phyloP scores from a whole-genome alignment of 805 yeast genomes.

The Ogataea methylovora region DNA sequence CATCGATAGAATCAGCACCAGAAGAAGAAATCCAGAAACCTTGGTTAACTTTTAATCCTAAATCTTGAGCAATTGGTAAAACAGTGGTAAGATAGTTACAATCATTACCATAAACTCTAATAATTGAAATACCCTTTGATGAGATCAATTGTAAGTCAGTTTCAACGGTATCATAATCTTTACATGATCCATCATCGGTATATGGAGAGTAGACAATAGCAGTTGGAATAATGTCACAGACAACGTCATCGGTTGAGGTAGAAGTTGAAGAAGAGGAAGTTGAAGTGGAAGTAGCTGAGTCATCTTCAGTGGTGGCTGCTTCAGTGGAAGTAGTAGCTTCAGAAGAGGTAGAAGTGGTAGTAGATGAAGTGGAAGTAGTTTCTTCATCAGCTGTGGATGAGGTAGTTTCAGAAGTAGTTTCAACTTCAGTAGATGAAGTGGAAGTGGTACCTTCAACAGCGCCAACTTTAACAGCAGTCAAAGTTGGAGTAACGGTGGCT shows the following conservation, averaged over 20 bases:
- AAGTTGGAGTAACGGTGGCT: slow-evolving; percentile 5
- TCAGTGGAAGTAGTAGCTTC: slow-evolving; percentile 13
- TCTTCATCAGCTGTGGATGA: background rate
- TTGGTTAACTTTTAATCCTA: slow-evolving; percentile 73
- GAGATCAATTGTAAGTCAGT: slow-evolving; percentile 53
- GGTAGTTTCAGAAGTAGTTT: slow-evolving; percentile 9
- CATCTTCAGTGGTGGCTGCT: slow-evolving; percentile 15
- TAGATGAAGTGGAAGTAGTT: slow-evolving; percentile 11
- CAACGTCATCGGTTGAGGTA: slow-evolving; percentile 23
- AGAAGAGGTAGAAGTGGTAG: slow-evolving; percentile 20
- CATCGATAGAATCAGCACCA: slow-evolving; percentile 68
- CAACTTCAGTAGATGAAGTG: slow-evolving; percentile 10
- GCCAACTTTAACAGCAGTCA: slow-evolving; percentile 1
- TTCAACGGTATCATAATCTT: slow-evolving; percentile 42
- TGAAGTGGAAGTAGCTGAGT: slow-evolving; percentile 29
- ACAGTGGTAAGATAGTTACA: slow-evolving; percentile 64
- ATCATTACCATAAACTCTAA: slow-evolving; percentile 85
- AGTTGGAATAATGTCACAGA: slow-evolving; percentile 33
- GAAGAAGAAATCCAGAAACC: slow-evolving; percentile 71
- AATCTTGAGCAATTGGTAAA: slow-evolving; percentile 45
- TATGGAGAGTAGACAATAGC: slow-evolving; percentile 78
- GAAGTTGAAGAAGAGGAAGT: slow-evolving; percentile 21
- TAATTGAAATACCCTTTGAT: slow-evolving; percentile 51
- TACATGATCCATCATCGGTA: slow-evolving; percentile 60
- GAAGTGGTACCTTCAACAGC: slow-evolving; percentile 8